Percentiles rank a stretch among this genome's conserved stretches.
Conservation (phyloP, 768 basidiomycete genomes). For the Rickenella mellea region DNA sequence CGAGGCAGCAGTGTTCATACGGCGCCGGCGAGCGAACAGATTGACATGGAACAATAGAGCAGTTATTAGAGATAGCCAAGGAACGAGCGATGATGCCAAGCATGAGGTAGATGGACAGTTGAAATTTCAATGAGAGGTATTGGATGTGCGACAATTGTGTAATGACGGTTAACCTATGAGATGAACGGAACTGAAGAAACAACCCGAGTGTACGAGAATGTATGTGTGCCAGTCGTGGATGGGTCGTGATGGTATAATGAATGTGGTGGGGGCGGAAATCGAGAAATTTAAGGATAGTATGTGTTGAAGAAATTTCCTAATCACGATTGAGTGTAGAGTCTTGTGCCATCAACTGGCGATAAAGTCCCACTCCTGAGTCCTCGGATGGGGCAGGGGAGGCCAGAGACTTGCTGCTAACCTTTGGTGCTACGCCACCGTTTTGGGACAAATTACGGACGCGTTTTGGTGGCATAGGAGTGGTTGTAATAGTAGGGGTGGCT, state of each 20-base stretch:
- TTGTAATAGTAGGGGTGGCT: conserved; percentile 19
- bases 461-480: conserved; percentile 31
- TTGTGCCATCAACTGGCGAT: conserved; percentile 72
- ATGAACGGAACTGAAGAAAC: too few relatives aligned
- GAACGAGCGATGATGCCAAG: neutral
- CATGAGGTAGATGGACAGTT: conserved; percentile 1
- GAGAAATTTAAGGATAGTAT: conserved; percentile 25
- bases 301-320: too few relatives aligned
- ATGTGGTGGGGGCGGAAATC: conserved; percentile 8
- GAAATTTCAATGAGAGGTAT: conserved; percentile 8
- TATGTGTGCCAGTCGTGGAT: too few relatives aligned
- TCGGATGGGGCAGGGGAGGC: conserved; percentile 69
- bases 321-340: conserved; percentile 51
- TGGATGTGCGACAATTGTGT: conserved; percentile 15
- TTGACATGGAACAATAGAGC: too few relatives aligned
- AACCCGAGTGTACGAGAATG: too few relatives aligned
- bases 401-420: conserved; percentile 32
- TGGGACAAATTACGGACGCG: conserved; percentile 67
- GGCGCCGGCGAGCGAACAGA: too few relatives aligned
- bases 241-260: too few relatives aligned
- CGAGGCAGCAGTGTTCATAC: too few relatives aligned
- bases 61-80: conserved; percentile 1
- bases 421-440: conserved; percentile 43
- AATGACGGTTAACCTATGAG: conserved; percentile 8
- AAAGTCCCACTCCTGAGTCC: conserved; percentile 78